Evolutionary conservation across 2,329 filamentous ascomycete species (phyloP), one percentile per base, ranked within the genome.

Genomic region (Aspergillus sojae): DNA sequence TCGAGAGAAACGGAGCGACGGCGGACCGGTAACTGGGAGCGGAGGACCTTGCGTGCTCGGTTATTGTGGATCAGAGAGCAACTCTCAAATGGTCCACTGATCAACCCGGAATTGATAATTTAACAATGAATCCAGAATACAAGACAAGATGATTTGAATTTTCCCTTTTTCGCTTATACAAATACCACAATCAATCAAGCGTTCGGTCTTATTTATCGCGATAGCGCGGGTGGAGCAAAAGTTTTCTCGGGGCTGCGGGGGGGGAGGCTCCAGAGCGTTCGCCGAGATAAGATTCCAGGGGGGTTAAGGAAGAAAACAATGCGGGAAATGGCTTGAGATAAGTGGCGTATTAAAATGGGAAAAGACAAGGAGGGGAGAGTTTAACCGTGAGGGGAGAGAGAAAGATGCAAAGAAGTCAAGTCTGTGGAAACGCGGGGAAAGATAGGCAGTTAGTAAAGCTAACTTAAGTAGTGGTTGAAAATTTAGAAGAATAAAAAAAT

Each of bases 151-250:
- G 26, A 19, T 11, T 21, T 52, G 28, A n/a, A 32, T 32, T 57
- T 21, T 32, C 10, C 23, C 26, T 45, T 45, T 23, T 5, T 19
- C 6, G 2, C 9, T 52, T n/a, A 30, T 32, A 32, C 7, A 11
- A 52, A 21, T 19, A 16, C 19, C 14, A 16, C 28, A 52, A 52
- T 32, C 28, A 52, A 52, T n/a, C 53, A 58, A 45, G 55, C 45
- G 36, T 36, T 41, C 32, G 43, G 39, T 58, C 32, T 26, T 53
- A 32, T 32, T n/a, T 50, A 43, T 30, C n/a, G 32, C 19, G 46
- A 28, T 57, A 57, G 52, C 39, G 55, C 54, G n/a, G 39, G 62
- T 64, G 64, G 64, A 66, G 59, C 48, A 59, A 58, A 58, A 60
- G 61, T 46, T 39, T 60, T 62, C 45, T 57, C 50, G 61, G 61